Evolutionary conservation across 208 protist species (phyloP), one percentile per base, ranked within the genome.

Genomic region (Trypanosoma mega): DNA sequence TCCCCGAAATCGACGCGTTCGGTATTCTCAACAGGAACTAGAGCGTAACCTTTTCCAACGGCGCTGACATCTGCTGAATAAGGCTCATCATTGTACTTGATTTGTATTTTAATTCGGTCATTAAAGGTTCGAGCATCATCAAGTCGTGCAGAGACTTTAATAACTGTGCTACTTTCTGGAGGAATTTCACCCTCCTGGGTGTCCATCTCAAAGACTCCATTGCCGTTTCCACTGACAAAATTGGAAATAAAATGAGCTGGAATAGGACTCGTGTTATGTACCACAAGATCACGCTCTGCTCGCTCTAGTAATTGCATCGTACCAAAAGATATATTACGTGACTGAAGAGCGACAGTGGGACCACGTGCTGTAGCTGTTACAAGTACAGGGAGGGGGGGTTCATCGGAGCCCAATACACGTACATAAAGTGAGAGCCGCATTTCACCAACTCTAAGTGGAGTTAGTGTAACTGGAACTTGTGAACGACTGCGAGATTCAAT

Each of bases 251-350:
- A 88, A 23, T 55, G 39, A 24, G 93, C 91, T 11, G 82, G 68
- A 46, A 97, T 95, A 24, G 85, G 90, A 45, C 87, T 95, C 12
- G 79, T 89, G 66, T 97, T 97, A 36, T 52, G 69, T 31, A 97
- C 20, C 23, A 69, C 59, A 55, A 97, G 18, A 4, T 70, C 57
- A 49, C 56, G 16, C 49, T 74, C 61, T 16, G 59, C 72, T 12
- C 68, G 39, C 20, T 79, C 44, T 11, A 98, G 77, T 7, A 97
- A 73, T 24, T 61, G 48, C 21, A 94, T 9, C 0, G 57, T 72
- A 46, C 92, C 94, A 56, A 96, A 97, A 41, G 78, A 68, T 18
- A 97, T 33, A 9, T 36, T 43, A 23, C 30, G 68, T 12, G 78
- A 72, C 43, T 80, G 71, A 45, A 90, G 30, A 45, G 84, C 68